Conservation (phyloP, 805 yeast genomes). For the Priceomyces carsonii region DNA sequence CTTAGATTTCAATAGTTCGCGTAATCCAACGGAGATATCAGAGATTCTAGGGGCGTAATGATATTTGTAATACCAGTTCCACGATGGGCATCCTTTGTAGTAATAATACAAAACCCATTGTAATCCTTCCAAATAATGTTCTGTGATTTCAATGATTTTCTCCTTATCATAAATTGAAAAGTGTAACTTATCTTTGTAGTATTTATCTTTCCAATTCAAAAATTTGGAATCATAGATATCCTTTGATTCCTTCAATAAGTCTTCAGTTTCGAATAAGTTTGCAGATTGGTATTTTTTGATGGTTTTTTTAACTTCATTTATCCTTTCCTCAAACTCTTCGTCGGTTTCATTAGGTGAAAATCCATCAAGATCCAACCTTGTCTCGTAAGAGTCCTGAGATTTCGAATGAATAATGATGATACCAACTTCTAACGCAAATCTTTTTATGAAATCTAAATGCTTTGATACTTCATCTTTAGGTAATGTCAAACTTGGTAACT, state of each 20-base stretch:
- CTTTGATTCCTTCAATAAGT: conserved; percentile 47
- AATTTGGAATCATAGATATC: conserved; percentile 74
- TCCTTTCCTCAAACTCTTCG: conserved; percentile 61
- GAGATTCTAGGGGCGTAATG: conserved; percentile 96
- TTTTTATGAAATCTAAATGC: conserved; percentile 61
- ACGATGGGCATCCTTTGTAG: conserved; percentile 86
- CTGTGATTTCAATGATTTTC: conserved; percentile 60
- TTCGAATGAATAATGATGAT: conserved; percentile 65
- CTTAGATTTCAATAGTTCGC: conserved; percentile 41
- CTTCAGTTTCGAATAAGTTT: conserved; percentile 60
- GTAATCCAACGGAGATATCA: conserved; percentile 74
- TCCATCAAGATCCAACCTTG: conserved; percentile 73
- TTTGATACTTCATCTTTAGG: conserved; percentile 48
- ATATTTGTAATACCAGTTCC: conserved; percentile 92
- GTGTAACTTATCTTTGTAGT: conserved; percentile 78
- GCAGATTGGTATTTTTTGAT: conserved; percentile 69
- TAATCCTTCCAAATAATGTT: conserved; percentile 87
- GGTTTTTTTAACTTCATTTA: conserved; percentile 49
- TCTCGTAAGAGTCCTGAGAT: conserved; percentile 54
- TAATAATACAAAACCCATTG: conserved; percentile 96
- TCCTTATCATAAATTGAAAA: conserved; percentile 65
- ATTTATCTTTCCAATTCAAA: conserved; percentile 78
- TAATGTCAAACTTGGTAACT: conserved; percentile 33
- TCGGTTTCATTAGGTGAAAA: conserved; percentile 65
- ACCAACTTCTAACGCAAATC: conserved; percentile 66